These are phyloP conservation scores for Globisporangium paroecandrum DNA, from an alignment of 352 stramenopile genomes.

Conservation along the genomic window DNA sequence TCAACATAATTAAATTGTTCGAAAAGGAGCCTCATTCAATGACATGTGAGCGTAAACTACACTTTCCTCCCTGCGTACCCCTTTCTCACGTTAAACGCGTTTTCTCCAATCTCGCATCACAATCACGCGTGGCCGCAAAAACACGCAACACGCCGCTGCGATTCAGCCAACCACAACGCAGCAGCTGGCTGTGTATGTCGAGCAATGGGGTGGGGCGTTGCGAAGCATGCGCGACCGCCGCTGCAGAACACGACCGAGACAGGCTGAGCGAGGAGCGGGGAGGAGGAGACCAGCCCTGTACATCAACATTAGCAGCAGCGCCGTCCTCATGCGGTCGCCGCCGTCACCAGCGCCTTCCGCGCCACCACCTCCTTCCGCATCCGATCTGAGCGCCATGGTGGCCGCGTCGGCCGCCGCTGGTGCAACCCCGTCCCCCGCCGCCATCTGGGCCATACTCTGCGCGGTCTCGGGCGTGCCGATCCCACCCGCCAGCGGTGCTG, in stretches of 20 bases:
- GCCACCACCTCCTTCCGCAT: neutral
- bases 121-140: neutral
- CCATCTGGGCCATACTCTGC: conserved; percentile 1
- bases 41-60: too few relatives aligned
- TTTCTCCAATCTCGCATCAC: neutral
- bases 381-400: neutral
- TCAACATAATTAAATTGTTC: too few relatives aligned
- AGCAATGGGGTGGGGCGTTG: neutral
- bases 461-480: neutral
- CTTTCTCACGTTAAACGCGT: neutral
- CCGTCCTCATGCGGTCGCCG: neutral
- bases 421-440: neutral
- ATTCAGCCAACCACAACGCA: neutral
- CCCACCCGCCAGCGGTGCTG: neutral
- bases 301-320: neutral
- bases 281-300: neutral
- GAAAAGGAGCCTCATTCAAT: too few relatives aligned
- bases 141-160: neutral
- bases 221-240: neutral
- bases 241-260: conserved; percentile 5
- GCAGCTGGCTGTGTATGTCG: neutral
- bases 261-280: neutral
- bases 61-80: too few relatives aligned
- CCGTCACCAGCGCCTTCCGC: neutral
- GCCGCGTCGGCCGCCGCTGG: neutral